Evolutionary conservation across 257 asterid species (phyloP).

Genomic region (Przewalskia tangutica): DNA sequence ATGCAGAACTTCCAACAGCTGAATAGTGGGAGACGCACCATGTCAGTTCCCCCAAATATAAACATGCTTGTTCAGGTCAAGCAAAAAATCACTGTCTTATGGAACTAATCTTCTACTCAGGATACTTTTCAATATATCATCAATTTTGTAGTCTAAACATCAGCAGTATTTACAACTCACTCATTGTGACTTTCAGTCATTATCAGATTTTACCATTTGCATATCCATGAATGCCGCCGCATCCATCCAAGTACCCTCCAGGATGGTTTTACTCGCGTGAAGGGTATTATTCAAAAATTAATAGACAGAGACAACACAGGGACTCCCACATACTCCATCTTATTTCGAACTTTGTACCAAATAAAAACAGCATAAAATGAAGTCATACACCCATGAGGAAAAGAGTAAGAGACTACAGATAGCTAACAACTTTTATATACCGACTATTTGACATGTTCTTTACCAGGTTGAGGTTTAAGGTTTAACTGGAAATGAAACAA

Average conservation of each 20-base stretch:
- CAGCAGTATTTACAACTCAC: not conserved
- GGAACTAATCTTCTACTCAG: not conserved
- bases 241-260: not conserved
- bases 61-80: not conserved
- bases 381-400: not conserved
- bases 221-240: not conserved
- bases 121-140: not conserved
- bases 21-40: not conserved
- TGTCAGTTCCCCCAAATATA: not conserved
- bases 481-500: not conserved
- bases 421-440: not conserved
- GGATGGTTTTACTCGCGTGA: not conserved
- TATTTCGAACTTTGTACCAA: not conserved
- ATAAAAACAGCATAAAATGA: not conserved
- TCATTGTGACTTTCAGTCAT: not conserved
- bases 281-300: not conserved
- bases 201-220: not conserved
- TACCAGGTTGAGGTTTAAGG: not conserved
- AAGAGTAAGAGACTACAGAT: not conserved
- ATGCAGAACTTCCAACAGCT: not conserved
- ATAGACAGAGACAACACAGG: not conserved
- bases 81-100: not conserved
- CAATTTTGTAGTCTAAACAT: not conserved
- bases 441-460: not conserved
- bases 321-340: conserved; percentile 1